A percentile compares a stretch with the other conserved stretches of the same genome.
Conservation (phyloP, 2,329 filamentous ascomycete species). For the Podosphaera leucotricha region DNA sequence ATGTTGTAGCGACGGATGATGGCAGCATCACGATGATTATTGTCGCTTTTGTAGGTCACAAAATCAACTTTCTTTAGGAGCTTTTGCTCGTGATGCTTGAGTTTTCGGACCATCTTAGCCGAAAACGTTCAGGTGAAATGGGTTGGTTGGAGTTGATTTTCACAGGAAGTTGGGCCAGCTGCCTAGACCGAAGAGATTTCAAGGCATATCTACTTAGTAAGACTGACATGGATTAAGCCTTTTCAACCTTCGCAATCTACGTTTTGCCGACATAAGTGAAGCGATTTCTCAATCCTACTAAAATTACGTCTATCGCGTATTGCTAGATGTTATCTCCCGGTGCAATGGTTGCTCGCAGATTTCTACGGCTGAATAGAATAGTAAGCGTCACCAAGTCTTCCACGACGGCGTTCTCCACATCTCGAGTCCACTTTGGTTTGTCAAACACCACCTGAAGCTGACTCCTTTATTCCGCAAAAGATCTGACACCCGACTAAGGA, state of each 20-base stretch:
- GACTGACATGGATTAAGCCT: no score
- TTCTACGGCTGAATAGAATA: conserved; percentile 13
- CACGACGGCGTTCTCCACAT: conserved; percentile 12
- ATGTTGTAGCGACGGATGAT: conserved; percentile 76
- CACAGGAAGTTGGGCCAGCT: not conserved
- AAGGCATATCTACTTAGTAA: no score
- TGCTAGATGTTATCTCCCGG: conserved; percentile 4
- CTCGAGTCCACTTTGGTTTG: conserved; percentile 9
- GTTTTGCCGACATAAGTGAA: no score
- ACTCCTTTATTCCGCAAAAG: not conserved
- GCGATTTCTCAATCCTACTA: no score
- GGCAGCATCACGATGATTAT: conserved; percentile 58
- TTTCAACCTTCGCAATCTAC: no score
- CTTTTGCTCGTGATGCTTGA: conserved; percentile 94
- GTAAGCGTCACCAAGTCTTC: conserved; percentile 3
- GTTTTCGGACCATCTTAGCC: conserved; percentile 63
- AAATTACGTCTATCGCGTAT: not conserved
- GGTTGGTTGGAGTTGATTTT: not conserved
- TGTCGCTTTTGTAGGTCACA: conserved; percentile 76
- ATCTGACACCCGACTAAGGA: not conserved
- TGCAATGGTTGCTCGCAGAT: conserved; percentile 10
- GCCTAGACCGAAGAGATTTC: no score
- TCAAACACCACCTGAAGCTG: not conserved
- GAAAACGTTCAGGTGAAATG: not conserved
- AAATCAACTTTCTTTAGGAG: conserved; percentile 85